Evolutionary conservation across 1,284 basidiomycete genomes (phyloP), one percentile per base, ranked within the genome.

Genomic region (Trametes hirsuta): DNA sequence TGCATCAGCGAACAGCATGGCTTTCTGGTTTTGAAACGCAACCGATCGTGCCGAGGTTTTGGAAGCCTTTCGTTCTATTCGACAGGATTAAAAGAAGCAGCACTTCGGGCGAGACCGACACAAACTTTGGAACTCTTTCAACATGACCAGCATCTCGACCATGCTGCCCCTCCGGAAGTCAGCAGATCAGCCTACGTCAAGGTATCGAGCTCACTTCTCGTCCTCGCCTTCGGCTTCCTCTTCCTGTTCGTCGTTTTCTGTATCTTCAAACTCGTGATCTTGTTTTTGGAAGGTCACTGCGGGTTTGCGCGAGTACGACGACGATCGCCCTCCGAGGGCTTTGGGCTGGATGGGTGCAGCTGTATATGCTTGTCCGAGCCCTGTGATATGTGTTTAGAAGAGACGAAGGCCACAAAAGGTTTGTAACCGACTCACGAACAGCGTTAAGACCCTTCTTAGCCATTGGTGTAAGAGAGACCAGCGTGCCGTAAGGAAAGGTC

Each of bases 51-150:
- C 65, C 0, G 70, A 68, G 0, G 62, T 58, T 53, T 74, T 74
- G n/a, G 66, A 60, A 1, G 72, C 66, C 61, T 75, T 76, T 34
- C 69, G 69, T 54, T 75, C 75, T 76, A 42, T 14, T 10, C 15
- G 40, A 46, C 15, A 35, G 8, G 11, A 37, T 34, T 52, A 10
- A 24, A 18, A 25, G 3, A 12, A 34, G 36, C 22, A 18, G n/a
- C 25, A 45, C n/a, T n/a, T 18, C 18, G 18, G 45, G 4, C 18
- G 18, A 3, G 44, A n/a, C 0, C 2, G 21, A 0, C 6, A 58
- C 63, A 4, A 34, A 75, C 74, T 74, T 47, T 75, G 72, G 24
- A 73, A 65, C 54, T 74, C 70, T 53, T 74, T 64, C 44, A 75
- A 63, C 48, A 74, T 69, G 15, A 50, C 61, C n/a, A 75, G 47